Base-by-base conservation (phyloP, 2,329 filamentous ascomycete genomes). In the Sarocladium strictum region DNA sequence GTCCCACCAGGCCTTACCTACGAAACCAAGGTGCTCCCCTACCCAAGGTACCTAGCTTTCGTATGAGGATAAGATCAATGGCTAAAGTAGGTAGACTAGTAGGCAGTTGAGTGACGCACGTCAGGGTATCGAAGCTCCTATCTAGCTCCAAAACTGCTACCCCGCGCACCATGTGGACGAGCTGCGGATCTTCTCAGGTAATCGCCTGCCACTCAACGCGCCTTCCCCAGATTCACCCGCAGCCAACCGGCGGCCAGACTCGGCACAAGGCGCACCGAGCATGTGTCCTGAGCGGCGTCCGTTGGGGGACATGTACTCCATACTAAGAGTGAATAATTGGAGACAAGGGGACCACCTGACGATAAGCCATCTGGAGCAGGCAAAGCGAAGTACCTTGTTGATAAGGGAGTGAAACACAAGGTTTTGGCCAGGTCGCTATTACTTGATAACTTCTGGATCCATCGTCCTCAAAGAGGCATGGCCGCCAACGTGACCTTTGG, bases 381-480 rank as follows among this genome's bases (percentile, higher is more conserved):
- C 9, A 38, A 9, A 38, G 19, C 35, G n/a, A n/a, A n/a, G n/a
- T n/a, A 6, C 29, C 29, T 38, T 6, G 23, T 19, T 23, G 38
- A 43, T 43, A 43, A 43, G 38, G 17, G 19, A 43, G 12, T 23
- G 38, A 43, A 23, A 47, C 43, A 47, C 23, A 26, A 47, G 24
- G 23, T 17, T 47, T 29, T 9, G 43, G 43, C 23, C 43, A 12
- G 24, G 43, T 47, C n/a, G 10, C 24, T 29, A 51, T 51, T 51
- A 51, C 47, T 19, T 51, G 47, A 51, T 51, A 35, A 51, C 17
- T 21, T 11, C 23, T 27, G 47, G 23, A 15, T 51, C 47, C 47
- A 33, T 51, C 47, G 15, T 51, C 47, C 47, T 51, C 27, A 51
- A 51, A 33, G 29, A 9, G 47, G 47, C 27, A 51, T 51, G 47